Evolutionary conservation across 2,329 filamentous ascomycete species (phyloP).

Genomic region (Exophiala dermatitidis): DNA sequence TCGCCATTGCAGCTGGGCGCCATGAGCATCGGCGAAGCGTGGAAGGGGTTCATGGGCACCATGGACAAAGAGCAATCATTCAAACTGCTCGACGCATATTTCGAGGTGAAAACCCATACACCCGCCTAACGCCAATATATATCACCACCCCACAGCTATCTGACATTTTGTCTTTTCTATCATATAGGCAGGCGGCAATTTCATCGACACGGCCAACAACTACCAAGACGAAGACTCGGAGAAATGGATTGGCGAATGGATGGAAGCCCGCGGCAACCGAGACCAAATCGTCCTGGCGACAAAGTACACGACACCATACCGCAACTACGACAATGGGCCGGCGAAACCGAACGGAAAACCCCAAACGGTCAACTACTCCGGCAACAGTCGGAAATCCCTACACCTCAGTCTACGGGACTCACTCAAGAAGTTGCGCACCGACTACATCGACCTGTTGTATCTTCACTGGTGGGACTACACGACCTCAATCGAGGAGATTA

Average conservation of each 20-base stretch:
- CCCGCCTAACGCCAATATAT: background rate
- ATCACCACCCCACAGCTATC: background rate
- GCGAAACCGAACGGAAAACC: constrained; percentile 16
- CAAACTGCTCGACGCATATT: constrained; percentile 60
- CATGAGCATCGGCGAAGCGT: constrained; percentile 35
- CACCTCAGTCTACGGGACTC: constrained; percentile 30
- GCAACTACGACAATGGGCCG: constrained; percentile 31
- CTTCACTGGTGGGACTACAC: constrained; percentile 54
- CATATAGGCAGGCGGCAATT: constrained; percentile 53
- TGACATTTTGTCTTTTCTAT: background rate
- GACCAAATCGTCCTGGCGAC: constrained; percentile 52
- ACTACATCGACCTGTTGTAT: constrained; percentile 34
- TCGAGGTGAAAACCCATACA: constrained; percentile 34
- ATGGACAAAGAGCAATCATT: constrained; percentile 58
- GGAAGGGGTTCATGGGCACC: constrained; percentile 51
- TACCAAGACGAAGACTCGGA: constrained; percentile 61
- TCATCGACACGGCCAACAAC: constrained; percentile 63
- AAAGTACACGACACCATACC: constrained; percentile 40
- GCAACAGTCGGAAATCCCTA: constrained; percentile 33
- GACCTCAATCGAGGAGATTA: constrained; percentile 57
- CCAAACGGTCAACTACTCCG: constrained; percentile 37
- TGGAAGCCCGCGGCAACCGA: constrained; percentile 36
- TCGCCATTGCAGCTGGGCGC: constrained; percentile 49
- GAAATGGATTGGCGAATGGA: constrained; percentile 57
- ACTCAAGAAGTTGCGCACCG: constrained; percentile 32